Evolutionary conservation across 768 basidiomycete species (phyloP), one percentile per base, ranked within the genome.

Genomic region (Suillus placidus): DNA sequence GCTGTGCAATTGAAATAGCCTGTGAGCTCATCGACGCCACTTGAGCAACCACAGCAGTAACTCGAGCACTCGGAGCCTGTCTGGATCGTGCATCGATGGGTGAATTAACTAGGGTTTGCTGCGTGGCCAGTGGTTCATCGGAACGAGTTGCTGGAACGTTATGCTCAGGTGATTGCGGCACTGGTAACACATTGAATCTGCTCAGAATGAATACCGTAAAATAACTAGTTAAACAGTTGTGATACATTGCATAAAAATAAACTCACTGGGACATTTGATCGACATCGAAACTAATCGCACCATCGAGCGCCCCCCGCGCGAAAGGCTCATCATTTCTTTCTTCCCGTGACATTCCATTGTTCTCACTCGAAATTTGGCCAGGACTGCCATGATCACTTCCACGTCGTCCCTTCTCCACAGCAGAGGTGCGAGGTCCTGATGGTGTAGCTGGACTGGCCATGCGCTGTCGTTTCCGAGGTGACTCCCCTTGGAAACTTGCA

Each of bases 81-180:
- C 30, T 32, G 35, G 54, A 32, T 38, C 54, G 56, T 16, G 23
- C 6, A 20, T 49, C 30, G 30, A 6, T 13, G 6, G 75, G 72
- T 20, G 75, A 72, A 1, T 68, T 68, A 6, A 77, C 58, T 47
- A 76, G 32, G 0, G 75, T 76, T 35, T 66, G 66, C 32, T 77
- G 75, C 6, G 76, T 76, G 60, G 70, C 66, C 12, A 37, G 60
- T 1, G 67, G 67, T 26, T 10, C 72, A 1, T 69, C 61, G 1
- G 23, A 55, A 10, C 61, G 66, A 37, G 38, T 43, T 40, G 30
- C 16, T 3, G 60, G 56, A 51, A 45, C 30, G 12, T 55, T 35
- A 10, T 37, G 7, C 30, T 37, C 38, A 1, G 68, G 69, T 12
- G 67, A 55, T 30, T 32, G 47, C 12, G 62, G 63, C 32, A 18